Conservation (phyloP, 2,329 filamentous ascomycete species). For the Trichoderma endophyticum region DNA sequence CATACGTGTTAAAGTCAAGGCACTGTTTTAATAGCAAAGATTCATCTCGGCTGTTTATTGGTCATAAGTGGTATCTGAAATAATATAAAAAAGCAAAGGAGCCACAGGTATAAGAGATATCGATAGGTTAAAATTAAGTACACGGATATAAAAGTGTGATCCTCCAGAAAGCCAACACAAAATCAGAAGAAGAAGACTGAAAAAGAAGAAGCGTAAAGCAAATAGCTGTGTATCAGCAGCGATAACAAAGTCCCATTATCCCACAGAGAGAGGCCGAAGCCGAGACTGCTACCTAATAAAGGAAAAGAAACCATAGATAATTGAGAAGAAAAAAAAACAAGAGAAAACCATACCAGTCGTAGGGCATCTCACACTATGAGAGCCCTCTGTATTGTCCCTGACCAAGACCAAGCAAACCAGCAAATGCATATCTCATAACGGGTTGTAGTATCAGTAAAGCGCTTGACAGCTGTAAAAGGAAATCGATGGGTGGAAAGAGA, state of each 20-base stretch:
- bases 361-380: conserved; percentile 5
- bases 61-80: conserved; percentile 19
- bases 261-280: neutral
- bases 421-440: conserved; percentile 15
- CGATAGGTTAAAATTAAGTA: conserved; percentile 15
- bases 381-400: conserved; percentile 4
- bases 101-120: neutral
- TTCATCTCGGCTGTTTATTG: conserved; percentile 14
- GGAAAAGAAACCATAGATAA: neutral
- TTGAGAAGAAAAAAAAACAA: conserved; percentile 5
- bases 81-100: neutral
- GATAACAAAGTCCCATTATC: neutral
- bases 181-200: neutral
- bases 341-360: conserved; percentile 7
- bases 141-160: neutral
- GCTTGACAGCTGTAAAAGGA: neutral
- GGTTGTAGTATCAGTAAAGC: conserved; percentile 15
- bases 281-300: neutral
- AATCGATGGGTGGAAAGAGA: neutral
- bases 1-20: neutral
- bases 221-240: neutral
- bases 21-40: neutral
- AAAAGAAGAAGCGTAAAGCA: neutral
- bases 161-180: neutral
- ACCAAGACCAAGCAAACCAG: conserved; percentile 1